These are phyloP conservation scores for Saccharomycopsis synnaedendra DNA, from an alignment of 805 yeast species.

Conservation along the genomic window DNA sequence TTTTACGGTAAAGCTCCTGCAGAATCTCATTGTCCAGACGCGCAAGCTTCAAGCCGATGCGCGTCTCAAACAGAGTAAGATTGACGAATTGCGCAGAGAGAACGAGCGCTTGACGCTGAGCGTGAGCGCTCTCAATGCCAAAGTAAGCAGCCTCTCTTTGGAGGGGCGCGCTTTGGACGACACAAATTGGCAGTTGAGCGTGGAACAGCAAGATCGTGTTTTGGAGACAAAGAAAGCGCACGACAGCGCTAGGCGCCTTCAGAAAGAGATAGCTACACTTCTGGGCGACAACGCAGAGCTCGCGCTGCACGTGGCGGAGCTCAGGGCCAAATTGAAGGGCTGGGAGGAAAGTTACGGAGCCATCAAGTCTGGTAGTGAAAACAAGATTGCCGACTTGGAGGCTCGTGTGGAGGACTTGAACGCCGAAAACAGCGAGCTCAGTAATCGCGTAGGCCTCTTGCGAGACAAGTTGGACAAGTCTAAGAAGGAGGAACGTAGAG, in stretches of 20 bases:
- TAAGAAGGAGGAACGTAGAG: no score
- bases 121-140: slow-evolving; percentile 10
- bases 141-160: slow-evolving; percentile 19
- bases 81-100: slow-evolving; percentile 8
- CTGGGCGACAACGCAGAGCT: slow-evolving; percentile 25
- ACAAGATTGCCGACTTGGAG: slow-evolving; percentile 38
- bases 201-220: slow-evolving; percentile 29
- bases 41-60: slow-evolving; percentile 60
- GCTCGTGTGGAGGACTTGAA: slow-evolving; percentile 46
- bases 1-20: slow-evolving; percentile 65
- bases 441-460: slow-evolving; percentile 18
- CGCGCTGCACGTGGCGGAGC: slow-evolving; percentile 39
- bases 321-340: slow-evolving; percentile 27
- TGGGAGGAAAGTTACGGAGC: slow-evolving; percentile 29
- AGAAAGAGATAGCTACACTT: slow-evolving; percentile 30
- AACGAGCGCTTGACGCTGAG: slow-evolving; percentile 8
- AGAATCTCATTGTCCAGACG: slow-evolving; percentile 58
- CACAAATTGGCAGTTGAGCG: slow-evolving; percentile 54
- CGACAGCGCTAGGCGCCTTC: slow-evolving; percentile 31
- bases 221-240: slow-evolving; percentile 26
- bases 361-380: slow-evolving; percentile 26
- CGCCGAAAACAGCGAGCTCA: slow-evolving; percentile 56
- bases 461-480: background rate
- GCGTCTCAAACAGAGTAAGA: slow-evolving; percentile 24
- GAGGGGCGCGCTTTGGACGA: slow-evolving; percentile 43